Conservation (phyloP, 2,329 filamentous ascomycete species). For the Akanthomyces uredinophilus region DNA sequence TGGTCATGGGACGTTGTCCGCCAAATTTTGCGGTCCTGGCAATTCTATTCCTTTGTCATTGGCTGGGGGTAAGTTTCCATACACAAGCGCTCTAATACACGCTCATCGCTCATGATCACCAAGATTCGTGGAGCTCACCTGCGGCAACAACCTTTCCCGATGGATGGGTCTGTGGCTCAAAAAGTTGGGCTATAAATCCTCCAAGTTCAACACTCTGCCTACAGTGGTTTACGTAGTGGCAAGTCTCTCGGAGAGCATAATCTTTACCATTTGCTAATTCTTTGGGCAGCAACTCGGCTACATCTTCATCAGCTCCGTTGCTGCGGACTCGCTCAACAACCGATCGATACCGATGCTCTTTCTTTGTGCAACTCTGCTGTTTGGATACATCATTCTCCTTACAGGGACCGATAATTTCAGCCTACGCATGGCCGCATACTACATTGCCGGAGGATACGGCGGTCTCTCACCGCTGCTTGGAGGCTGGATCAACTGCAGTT, state of each 20-base stretch:
- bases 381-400: slow-evolving; percentile 13
- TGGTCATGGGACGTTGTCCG: slow-evolving; percentile 13
- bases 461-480: slow-evolving; percentile 13
- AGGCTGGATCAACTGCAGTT: slow-evolving; percentile 15
- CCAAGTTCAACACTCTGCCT: slow-evolving; percentile 11
- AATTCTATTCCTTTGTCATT: slow-evolving; percentile 15
- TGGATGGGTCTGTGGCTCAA: slow-evolving; percentile 17
- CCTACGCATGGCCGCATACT: slow-evolving; percentile 14
- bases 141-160: slow-evolving; percentile 13
- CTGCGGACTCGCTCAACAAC: slow-evolving; percentile 14
- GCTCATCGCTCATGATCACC: neutral
- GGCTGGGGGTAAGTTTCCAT: slow-evolving; percentile 8
- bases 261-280: neutral
- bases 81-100: neutral
- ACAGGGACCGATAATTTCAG: neutral
- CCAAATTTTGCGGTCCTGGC: slow-evolving; percentile 12
- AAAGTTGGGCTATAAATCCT: neutral
- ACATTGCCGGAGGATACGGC: slow-evolving; percentile 11
- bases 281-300: slow-evolving; percentile 9
- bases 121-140: slow-evolving; percentile 12
- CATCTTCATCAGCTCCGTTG: slow-evolving; percentile 12
- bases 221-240: slow-evolving; percentile 2
- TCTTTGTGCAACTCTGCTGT: slow-evolving; percentile 5
- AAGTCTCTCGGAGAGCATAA: neutral
- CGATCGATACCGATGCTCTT: slow-evolving; percentile 5